Conservation (phyloP, 768 basidiomycete genomes). For the Tricholoma sp. region DNA sequence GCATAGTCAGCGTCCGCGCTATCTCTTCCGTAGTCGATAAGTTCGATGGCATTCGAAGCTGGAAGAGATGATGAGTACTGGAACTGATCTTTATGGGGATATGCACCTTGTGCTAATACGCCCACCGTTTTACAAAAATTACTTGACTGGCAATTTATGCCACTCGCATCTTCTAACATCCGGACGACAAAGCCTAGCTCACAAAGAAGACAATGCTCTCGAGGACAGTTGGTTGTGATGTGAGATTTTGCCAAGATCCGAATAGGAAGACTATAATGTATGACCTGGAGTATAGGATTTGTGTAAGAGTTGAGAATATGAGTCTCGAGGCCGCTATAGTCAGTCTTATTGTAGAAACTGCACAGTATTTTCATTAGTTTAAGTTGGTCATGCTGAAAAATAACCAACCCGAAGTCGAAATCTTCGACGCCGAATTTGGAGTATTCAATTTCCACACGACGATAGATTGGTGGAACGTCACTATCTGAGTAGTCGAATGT, state of each 20-base stretch:
- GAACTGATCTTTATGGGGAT: neutral
- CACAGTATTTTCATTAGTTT: neutral
- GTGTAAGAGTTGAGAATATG: slow-evolving; percentile 98
- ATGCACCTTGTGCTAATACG: slow-evolving; percentile 76
- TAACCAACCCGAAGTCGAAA: slow-evolving; percentile 88
- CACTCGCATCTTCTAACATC: slow-evolving; percentile 94
- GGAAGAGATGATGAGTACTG: neutral
- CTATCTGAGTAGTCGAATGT: slow-evolving; percentile 47
- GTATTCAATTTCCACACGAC: slow-evolving; percentile 95
- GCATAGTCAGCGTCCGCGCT: slow-evolving; percentile 71
- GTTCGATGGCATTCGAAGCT: slow-evolving; percentile 77
- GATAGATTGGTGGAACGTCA: slow-evolving; percentile 75
- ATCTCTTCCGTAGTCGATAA: slow-evolving; percentile 86
- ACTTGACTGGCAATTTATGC: slow-evolving; percentile 92
- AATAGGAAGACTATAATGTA: slow-evolving; percentile 80
- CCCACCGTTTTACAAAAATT: slow-evolving; percentile 96
- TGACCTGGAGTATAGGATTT: slow-evolving; percentile 83
- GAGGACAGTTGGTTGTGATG: slow-evolving; percentile 80
- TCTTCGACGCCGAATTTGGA: slow-evolving; percentile 98
- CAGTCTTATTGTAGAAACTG: slow-evolving; percentile 92
- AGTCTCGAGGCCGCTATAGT: slow-evolving; percentile 89
- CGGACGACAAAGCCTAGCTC: slow-evolving; percentile 91
- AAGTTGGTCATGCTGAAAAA: neutral
- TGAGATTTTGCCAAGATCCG: slow-evolving; percentile 85
- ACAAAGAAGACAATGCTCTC: slow-evolving; percentile 92